Evolutionary conservation across 257 asterid genomes (phyloP).

Genomic region (Nicotiana undulata): DNA sequence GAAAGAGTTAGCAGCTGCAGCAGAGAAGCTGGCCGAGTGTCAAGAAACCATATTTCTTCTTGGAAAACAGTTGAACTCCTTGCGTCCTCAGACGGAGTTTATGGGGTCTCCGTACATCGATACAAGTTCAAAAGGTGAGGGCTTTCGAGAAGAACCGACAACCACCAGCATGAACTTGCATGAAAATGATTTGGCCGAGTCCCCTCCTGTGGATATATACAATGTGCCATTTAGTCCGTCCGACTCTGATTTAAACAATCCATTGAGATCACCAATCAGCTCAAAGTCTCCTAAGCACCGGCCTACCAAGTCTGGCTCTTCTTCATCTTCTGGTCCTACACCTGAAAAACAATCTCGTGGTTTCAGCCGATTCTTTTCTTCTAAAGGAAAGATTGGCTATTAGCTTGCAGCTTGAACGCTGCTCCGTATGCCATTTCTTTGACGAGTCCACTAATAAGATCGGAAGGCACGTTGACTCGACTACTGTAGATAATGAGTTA

Average conservation of each 20-base stretch:
- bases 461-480: not conserved
- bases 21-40: conserved; percentile 86
- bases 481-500: conserved; percentile 7
- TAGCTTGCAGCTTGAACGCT: conserved; percentile 22
- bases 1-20: conserved; percentile 75
- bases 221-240: conserved; percentile 41
- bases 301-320: conserved; percentile 59
- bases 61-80: conserved; percentile 68
- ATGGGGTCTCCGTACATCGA: conserved; percentile 24
- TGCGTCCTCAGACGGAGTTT: conserved; percentile 64
- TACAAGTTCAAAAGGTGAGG: conserved; percentile 36
- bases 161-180: conserved; percentile 44
- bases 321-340: conserved; percentile 49
- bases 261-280: conserved; percentile 45
- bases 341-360: conserved; percentile 80
- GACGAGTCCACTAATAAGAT: not conserved
- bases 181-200: conserved; percentile 43
- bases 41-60: conserved; percentile 89
- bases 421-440: not conserved
- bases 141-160: conserved; percentile 43
- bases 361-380: conserved; percentile 75
- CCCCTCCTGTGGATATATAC: conserved; percentile 50
- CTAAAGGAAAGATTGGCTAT: conserved; percentile 45
- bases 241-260: conserved; percentile 46
- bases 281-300: conserved; percentile 43